Conservation (phyloP, 345 rosid genomes). For the Xanthoceras sorbifolium region DNA sequence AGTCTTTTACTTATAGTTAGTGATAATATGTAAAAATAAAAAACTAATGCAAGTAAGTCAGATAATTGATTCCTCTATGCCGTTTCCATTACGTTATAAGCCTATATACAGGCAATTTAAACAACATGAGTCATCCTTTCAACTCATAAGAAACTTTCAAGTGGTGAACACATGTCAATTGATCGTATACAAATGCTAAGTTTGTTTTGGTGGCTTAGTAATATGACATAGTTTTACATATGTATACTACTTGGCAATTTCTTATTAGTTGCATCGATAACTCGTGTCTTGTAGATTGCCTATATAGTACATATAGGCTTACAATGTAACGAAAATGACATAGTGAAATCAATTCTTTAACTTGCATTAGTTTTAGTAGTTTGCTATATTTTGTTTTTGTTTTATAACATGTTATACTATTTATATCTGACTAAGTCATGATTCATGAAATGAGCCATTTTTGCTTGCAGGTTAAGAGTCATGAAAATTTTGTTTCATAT, state of each 20-base stretch:
- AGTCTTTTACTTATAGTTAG: no score
- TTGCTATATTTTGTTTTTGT: neutral
- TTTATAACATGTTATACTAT: constrained; percentile 9
- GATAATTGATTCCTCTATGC: neutral
- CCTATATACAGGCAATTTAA: neutral
- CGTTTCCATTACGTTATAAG: neutral
- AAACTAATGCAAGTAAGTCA: neutral
- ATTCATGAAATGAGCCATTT: constrained; percentile 34
- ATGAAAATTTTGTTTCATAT: constrained; percentile 55
- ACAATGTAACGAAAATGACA: neutral
- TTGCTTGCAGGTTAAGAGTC: constrained; percentile 52
- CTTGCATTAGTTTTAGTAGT: neutral
- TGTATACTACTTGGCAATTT: neutral
- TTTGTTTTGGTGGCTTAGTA: neutral
- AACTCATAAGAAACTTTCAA: neutral
- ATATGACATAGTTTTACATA: neutral
- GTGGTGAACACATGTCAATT: neutral
- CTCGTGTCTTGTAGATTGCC: neutral
- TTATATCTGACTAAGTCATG: constrained; percentile 35
- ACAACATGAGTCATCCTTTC: no score
- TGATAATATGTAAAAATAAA: no score
- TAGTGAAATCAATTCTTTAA: neutral
- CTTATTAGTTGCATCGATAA: neutral
- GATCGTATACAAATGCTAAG: neutral
- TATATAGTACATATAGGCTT: neutral